Evolutionary conservation across 1,284 basidiomycete species (phyloP), one percentile per base, ranked within the genome.

Genomic region (Apiotrichum mycotoxinovorans): DNA sequence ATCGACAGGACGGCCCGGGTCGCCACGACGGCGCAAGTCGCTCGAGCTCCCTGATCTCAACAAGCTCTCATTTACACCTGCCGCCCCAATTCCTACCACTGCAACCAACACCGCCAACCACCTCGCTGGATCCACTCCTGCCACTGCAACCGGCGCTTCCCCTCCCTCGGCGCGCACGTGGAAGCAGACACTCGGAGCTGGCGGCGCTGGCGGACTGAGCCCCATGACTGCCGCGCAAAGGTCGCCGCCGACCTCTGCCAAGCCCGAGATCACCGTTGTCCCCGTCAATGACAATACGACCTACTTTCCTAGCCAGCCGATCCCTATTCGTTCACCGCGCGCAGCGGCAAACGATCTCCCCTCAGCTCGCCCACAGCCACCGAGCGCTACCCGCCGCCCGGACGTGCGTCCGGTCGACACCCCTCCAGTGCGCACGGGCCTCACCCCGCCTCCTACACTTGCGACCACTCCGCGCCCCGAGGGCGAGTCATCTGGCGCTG

Each of bases 11-110:
- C 59, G 69, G 14, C 53, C 66, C 12, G 66, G 68, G 10, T 72
- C 70, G 7, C 74, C 74, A 8, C 63, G 76, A 26, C 57, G 75
- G 34, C 62, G 76, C 25, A 75, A 76, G 64, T 73, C 70, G 15
- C 69, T 78, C 47, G 76, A 78, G 63, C 61, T 78, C 17, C 76
- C 76, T 15, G 76, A 78, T 57, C 58, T 78, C 27, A 76, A 78
- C 60, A 74, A 71, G 53, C 61, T 78, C 18, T 67, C 66, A 10
- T 75, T 78, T 47, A 78, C 76, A 0, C 73, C 73, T 1, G 69
- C 72, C 18, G 71, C 71, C 4, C 69, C 70, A 2, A 66, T 72
- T 26, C 65, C 70, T 2, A 73, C 71, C 4, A 71, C 68, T 11
- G 70, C 72, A 15, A 73, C 70, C 2, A 66, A 68, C 49, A 72